phyloP scores from a whole-genome alignment of 2,329 filamentous ascomycete genomes.

The Penicillium sp. region DNA sequence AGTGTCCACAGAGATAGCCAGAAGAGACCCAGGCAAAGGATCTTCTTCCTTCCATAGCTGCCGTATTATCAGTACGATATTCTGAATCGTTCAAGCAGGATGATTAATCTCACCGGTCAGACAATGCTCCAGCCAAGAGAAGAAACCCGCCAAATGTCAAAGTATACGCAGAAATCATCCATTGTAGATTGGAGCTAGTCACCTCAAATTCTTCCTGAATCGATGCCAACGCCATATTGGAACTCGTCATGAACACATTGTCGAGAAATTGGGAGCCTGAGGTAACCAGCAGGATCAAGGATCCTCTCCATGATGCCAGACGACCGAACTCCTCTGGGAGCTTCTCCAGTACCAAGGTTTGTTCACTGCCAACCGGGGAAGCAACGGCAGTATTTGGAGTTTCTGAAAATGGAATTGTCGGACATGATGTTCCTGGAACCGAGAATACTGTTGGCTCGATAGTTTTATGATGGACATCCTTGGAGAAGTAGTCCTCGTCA shows the following conservation, averaged over 20 bases:
- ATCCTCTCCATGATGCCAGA: conserved; percentile 42
- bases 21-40: conserved; percentile 41
- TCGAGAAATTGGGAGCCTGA: conserved; percentile 48
- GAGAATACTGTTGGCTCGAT: conserved; percentile 21
- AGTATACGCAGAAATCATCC: conserved; percentile 47
- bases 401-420: conserved; percentile 8
- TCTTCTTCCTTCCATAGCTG: conserved; percentile 41
- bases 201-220: conserved; percentile 44
- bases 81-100: neutral
- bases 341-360: conserved; percentile 23
- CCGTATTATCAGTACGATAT: conserved; percentile 3
- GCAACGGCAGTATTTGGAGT: conserved; percentile 13
- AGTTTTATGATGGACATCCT: conserved; percentile 10
- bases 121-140: conserved; percentile 14
- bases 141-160: conserved; percentile 40
- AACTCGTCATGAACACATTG: conserved; percentile 48
- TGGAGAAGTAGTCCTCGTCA: conserved; percentile 2
- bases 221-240: conserved; percentile 45
- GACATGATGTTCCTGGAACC: conserved; percentile 1
- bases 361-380: conserved; percentile 22
- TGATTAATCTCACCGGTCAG: conserved; percentile 15
- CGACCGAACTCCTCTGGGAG: conserved; percentile 34
- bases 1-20: conserved; percentile 41
- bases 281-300: conserved; percentile 42
- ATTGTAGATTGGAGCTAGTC: conserved; percentile 40